Evolutionary conservation across 805 yeast genomes (phyloP), one percentile per base, ranked within the genome.

Genomic region (Spathaspora passalidarum): DNA sequence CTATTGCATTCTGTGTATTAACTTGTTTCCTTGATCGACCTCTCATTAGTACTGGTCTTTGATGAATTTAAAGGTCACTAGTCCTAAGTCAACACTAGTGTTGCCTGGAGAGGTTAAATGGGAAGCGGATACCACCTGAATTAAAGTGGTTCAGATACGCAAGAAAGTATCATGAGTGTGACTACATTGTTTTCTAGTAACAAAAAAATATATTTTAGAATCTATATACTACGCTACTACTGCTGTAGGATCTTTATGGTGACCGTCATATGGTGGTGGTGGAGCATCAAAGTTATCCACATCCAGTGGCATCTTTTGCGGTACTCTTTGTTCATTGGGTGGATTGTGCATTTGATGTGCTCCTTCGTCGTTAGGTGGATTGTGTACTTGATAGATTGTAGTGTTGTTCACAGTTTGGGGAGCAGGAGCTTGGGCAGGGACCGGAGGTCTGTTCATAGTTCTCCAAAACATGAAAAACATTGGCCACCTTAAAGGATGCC

Each of bases 391-490:
- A 18, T 19, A 18, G 19, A 41, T 22, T 4, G 39, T 36, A 3
- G 44, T 41, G 16, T 41, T 29, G 19, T 41, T 17, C 13, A 21
- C 32, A 2, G 42, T 19, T 5, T 21, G 34, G 18, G n/a, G 13
- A 17, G 42, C 22, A 5, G 42, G 20, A n/a, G 26, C 19, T 19
- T 20, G 26, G 8, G 37, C 18, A 5, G 25, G 43, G 13, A 40
- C 38, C 11, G 43, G 43, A 13, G 44, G 44, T 21, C 16, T 36
- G 34, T 3, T 29, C 19, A 22, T 22, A 7, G 44, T 22, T 22
- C 23, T 32, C 44, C 44, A 41, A n/a, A 41, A 41, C 44, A 41
- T 41, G 21, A 41, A 41, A 42, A 41, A 41, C 44, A 41, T 41
- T 16, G 42, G 17, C 42, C 42, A 41, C 32, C 44, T 41, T 22